Base-by-base conservation (phyloP, 1,139 yeast species). In the Geotrichum histeridarum region DNA sequence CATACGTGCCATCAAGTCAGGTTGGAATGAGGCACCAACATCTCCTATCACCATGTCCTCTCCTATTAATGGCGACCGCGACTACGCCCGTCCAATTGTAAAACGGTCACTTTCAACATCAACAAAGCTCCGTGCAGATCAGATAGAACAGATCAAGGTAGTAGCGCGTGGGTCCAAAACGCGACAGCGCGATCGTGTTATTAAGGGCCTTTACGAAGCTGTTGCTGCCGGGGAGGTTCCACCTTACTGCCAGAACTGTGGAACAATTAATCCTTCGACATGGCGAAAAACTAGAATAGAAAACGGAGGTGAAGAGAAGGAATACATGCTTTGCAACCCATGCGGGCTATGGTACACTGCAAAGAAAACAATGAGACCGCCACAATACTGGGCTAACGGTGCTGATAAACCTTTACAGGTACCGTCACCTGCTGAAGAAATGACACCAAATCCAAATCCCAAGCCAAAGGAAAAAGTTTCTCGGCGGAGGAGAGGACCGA, bases 171-270 rank as follows among this genome's bases (percentile, higher is more conserved):
- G 52, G 11, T 32, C 39, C n/a, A 48, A 48, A 12, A 27, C 14
- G 11, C 36, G 49, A 17, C 48, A 33, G n/a, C 45, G 37, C n/a
- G 43, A 35, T 36, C 51, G 44, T 11, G 42, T 37, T 14, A 38
- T 15, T 41, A 48, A 46, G 27, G 18, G 32, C 7, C n/a, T 39
- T 11, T 43, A 44, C 17, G 53, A 50, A 12, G 31, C 49, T 22
- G 22, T 33, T 39, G 43, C 51, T 17, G 22, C 27, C 17, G 48
- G 39, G 8, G 41, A 38, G n/a, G 43, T 12, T 2, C 18, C 41
- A 11, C 17, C 32, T 2, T 66, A 61, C 46, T 73, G 76, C 58
- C 63, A 61, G 27, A 73, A 73, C 61, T 73, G 76, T 56, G 74
- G 74, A 9, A 64, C 65, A 12, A 64, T 63, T 9, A 57, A 61